phyloP scores from a whole-genome alignment of 1,284 basidiomycete genomes.

The Ceratobasidium theobromae region DNA sequence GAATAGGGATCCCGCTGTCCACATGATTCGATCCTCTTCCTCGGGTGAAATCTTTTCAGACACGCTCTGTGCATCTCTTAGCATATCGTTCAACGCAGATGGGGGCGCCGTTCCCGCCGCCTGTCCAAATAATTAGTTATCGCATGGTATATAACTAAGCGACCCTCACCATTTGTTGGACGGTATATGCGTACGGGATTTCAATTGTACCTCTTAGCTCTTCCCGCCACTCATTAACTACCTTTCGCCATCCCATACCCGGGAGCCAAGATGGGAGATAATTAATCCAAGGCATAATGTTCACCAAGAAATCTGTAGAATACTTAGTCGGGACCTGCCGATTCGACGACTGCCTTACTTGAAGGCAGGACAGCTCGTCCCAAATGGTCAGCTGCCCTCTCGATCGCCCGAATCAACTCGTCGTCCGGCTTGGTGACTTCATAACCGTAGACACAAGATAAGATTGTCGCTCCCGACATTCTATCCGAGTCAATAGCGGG shows the following conservation, averaged over 20 bases:
- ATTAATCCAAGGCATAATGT: conserved; percentile 7
- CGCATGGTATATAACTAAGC: background rate
- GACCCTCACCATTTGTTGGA: conserved; percentile 1
- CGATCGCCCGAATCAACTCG: background rate
- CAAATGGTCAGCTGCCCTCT: background rate
- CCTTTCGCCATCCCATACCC: background rate
- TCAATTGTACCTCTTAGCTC: background rate
- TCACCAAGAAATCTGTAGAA: conserved; percentile 13
- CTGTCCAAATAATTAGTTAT: background rate
- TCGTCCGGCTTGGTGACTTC: background rate
- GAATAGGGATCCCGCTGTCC: conserved; percentile 6
- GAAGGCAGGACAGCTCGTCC: background rate
- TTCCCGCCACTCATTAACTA: background rate
- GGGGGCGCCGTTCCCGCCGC: background rate
- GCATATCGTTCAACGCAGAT: conserved; percentile 2
- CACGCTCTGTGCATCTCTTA: background rate
- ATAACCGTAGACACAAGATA: conserved; percentile 7
- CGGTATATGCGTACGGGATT: background rate
- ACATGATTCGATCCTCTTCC: conserved; percentile 3
- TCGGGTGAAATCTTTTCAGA: background rate
- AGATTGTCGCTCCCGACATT: background rate
- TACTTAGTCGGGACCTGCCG: background rate
- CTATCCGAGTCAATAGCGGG: background rate
- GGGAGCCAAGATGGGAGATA: conserved; percentile 8
- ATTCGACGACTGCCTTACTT: background rate